Percentiles rank a stretch among this genome's conserved stretches.
Evolutionary conservation across 2,329 filamentous ascomycete species (phyloP).

Genomic region (Diaporthe eres): DNA sequence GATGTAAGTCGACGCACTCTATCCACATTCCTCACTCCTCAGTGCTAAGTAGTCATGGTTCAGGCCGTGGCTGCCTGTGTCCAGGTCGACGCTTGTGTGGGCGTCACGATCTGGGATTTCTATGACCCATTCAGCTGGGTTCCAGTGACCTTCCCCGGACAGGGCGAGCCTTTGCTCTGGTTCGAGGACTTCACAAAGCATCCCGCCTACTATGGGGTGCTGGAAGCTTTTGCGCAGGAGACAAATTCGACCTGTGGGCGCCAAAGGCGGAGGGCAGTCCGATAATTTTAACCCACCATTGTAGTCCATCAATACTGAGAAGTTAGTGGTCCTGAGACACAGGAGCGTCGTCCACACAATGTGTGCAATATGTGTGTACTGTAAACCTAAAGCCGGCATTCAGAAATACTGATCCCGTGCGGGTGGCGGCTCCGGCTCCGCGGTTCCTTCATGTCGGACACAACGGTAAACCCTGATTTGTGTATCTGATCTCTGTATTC

Average conservation of each 20-base stretch:
- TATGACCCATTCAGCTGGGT: slow-evolving; percentile 56
- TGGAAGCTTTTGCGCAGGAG: slow-evolving; percentile 51
- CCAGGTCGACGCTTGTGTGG: slow-evolving; percentile 53
- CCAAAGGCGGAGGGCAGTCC: not conserved
- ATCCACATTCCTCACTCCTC: not conserved
- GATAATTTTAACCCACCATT: not conserved
- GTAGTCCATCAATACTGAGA: not conserved
- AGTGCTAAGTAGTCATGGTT: not conserved
- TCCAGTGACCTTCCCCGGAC: slow-evolving; percentile 52
- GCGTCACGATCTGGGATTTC: slow-evolving; percentile 61
- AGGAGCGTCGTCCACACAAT: not conserved
- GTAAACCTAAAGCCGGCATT: not conserved
- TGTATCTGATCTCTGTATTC: too few species aligned
- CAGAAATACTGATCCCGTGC: not conserved
- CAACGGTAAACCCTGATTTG: too few species aligned
- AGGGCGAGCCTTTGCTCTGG: slow-evolving; percentile 52
- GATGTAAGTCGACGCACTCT: slow-evolving; percentile 33
- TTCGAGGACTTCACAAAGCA: slow-evolving; percentile 54
- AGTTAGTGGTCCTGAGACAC: not conserved
- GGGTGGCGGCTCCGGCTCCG: too few species aligned
- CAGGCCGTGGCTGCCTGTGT: slow-evolving; percentile 50
- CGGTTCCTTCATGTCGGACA: too few species aligned
- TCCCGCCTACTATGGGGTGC: slow-evolving; percentile 52
- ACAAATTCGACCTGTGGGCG: slow-evolving; percentile 7
- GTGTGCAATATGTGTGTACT: not conserved